Conservation (phyloP, 2,329 filamentous ascomycete species). For the Drechmeria coniospora region DNA sequence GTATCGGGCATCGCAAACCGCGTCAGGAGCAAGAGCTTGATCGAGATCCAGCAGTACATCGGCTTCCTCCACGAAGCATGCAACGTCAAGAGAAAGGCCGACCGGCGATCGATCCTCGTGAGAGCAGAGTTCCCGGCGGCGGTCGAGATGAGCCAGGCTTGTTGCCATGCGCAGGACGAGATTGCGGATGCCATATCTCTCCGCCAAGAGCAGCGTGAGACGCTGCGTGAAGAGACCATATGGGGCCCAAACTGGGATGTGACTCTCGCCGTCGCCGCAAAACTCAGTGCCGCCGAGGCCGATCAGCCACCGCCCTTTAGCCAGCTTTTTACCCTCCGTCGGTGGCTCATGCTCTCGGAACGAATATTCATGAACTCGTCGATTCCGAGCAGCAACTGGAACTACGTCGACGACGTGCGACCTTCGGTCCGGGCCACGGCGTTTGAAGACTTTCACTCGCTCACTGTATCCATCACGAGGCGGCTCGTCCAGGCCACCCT, state of each 20-base stretch:
- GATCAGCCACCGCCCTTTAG: slow-evolving; percentile 28
- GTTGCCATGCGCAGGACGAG: slow-evolving; percentile 49
- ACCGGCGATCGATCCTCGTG: slow-evolving; percentile 18
- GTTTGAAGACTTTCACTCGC: slow-evolving; percentile 57
- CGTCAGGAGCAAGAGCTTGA: slow-evolving; percentile 54
- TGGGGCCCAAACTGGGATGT: slow-evolving; percentile 57
- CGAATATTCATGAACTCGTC: slow-evolving; percentile 62
- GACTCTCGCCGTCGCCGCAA: slow-evolving; percentile 21
- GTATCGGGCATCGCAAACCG: slow-evolving; percentile 43
- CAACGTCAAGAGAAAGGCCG: slow-evolving; percentile 22
- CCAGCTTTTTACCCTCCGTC: slow-evolving; percentile 39
- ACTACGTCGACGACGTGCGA: slow-evolving; percentile 36
- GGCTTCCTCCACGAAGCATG: slow-evolving; percentile 39
- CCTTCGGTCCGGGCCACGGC: slow-evolving; percentile 63
- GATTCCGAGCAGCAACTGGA: slow-evolving; percentile 52
- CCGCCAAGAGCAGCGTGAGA: slow-evolving; percentile 49
- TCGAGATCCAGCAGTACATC: slow-evolving; percentile 61
- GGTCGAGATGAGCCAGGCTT: slow-evolving; percentile 51
- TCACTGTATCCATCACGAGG: slow-evolving; percentile 52
- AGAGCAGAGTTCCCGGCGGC: slow-evolving; percentile 54
- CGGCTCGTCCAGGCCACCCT: slow-evolving; percentile 55
- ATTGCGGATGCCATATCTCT: slow-evolving; percentile 51
- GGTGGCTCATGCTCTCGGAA: slow-evolving; percentile 49
- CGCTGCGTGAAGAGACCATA: slow-evolving; percentile 38
- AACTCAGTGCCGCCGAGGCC: slow-evolving; percentile 9